These are phyloP conservation scores for Olyra latifolia DNA, from an alignment of 176 grass and related monocot species.

Conservation along the genomic window DNA sequence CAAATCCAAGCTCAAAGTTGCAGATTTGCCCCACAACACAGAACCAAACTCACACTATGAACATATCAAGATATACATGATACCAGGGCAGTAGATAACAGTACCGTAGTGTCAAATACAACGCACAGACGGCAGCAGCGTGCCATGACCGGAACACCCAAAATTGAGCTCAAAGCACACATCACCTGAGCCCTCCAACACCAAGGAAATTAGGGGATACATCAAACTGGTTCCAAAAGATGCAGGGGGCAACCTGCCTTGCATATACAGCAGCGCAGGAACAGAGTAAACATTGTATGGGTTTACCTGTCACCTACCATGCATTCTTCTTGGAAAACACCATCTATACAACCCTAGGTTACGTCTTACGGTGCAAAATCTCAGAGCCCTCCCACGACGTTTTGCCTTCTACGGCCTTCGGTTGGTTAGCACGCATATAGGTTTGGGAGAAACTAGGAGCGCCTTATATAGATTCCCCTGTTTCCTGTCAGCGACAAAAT, in stretches of 20 bases:
- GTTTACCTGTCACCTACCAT: not conserved
- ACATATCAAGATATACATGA: not conserved
- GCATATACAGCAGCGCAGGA: slow-evolving; percentile 2
- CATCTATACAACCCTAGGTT: slow-evolving; percentile 69
- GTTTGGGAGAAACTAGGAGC: slow-evolving; percentile 30
- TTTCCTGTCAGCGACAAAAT: slow-evolving; percentile 35
- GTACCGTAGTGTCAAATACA: not conserved
- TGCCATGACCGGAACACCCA: not conserved
- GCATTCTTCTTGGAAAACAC: slow-evolving; percentile 36
- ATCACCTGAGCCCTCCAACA: not conserved
- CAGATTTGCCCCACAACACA: not conserved
- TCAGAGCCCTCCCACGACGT: slow-evolving; percentile 44
- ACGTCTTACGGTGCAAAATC: slow-evolving; percentile 66
- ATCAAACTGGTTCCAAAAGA: slow-evolving; percentile 23
- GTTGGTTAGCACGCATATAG: slow-evolving; percentile 42
- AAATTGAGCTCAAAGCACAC: slow-evolving; percentile 3
- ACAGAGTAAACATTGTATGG: slow-evolving; percentile 9
- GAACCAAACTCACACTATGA: not conserved
- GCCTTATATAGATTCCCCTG: not conserved
- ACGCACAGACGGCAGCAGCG: not conserved
- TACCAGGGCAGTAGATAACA: not conserved
- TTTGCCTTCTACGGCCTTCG: slow-evolving; percentile 32
- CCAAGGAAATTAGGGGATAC: not conserved
- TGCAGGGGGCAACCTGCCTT: slow-evolving; percentile 23
- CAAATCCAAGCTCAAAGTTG: too few relatives aligned